A percentile compares a stretch with the other conserved stretches of the same genome.
Conservation (phyloP, 352 stramenopile genomes). For the Pelagophyceae sp. region DNA sequence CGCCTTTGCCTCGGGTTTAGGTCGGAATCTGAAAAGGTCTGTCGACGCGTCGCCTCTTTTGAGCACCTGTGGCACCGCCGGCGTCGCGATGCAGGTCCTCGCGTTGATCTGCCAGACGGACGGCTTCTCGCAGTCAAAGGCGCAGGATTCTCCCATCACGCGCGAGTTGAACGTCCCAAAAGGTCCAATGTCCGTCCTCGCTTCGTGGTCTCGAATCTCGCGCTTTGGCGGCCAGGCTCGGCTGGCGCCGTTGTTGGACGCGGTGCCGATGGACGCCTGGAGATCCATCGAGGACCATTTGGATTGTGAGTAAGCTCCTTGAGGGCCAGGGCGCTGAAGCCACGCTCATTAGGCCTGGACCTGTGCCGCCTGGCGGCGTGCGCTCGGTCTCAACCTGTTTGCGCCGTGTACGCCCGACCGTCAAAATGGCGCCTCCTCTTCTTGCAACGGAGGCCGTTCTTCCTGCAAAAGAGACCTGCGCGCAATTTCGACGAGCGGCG, state of each 20-base stretch:
- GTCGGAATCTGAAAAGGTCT: too few relatives aligned
- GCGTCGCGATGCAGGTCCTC: background rate
- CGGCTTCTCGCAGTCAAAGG: too few relatives aligned
- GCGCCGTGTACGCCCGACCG: background rate
- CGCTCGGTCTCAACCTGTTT: background rate
- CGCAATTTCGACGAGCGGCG: too few relatives aligned
- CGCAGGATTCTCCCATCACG: too few relatives aligned
- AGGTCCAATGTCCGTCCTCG: background rate
- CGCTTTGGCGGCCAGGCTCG: background rate
- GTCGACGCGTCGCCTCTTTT: background rate
- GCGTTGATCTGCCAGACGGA: background rate
- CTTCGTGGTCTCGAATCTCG: background rate
- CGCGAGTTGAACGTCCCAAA: too few relatives aligned
- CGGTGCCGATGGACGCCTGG: background rate
- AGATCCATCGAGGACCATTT: background rate
- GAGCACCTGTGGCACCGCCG: background rate
- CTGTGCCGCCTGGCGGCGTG: background rate
- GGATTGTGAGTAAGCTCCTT: too few relatives aligned
- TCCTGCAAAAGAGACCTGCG: too few relatives aligned
- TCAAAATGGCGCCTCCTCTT: background rate
- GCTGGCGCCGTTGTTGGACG: background rate
- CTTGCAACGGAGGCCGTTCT: background rate
- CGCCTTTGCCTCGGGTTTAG: too few relatives aligned
- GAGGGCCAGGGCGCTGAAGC: too few relatives aligned
- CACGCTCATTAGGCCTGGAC: background rate